Base-by-base conservation (phyloP, 495 filamentous ascomycete species). In the Platismatia glauca region DNA sequence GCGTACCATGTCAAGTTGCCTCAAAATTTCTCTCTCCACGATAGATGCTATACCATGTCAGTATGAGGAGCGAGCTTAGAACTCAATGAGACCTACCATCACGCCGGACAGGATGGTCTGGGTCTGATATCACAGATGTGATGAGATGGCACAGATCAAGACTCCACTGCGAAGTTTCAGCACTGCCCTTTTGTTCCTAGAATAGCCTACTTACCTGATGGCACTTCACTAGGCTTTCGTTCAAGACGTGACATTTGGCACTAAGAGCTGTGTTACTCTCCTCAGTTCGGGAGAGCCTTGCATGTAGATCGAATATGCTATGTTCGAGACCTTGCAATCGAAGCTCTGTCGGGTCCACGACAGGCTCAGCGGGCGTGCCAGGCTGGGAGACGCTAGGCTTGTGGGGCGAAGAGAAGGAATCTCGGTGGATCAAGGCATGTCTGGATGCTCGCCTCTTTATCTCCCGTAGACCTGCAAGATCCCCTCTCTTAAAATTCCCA, bases 391-490 rank as follows among this genome's bases (percentile, higher is more conserved):
- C 74, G 43, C 84, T 79, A 35, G 85, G 76, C 72, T 92, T 91
- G 64, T 92, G 88, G 27, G 81, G 71, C 16, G 77, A 65, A 48
- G 88, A 88, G 76, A 90, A 95, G 41, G 94, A 96, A 72, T 97
- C 94, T 69, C 94, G 84, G 70, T 98, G 91, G 56, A 96, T 95
- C 66, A 97, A 77, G 39, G 94, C 89, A 77, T 98, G 95, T 59
- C 94, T 81, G 37, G 94, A 97, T n/a, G 94, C 95, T 43, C 94
- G 84, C 66, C 94, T 87, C 73, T 97, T 97, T 76, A 98, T 98
- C 73, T 98, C 94, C 44, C 94, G 82, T 58, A 98, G 77, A 52
- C 94, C 91, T 57, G 90, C 85, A 50, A 98, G 77, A 74, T 98
- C 94, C 53, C 94, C 94, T 66, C 91, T 83, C 74, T 92, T 96